Base-by-base conservation (phyloP, 2,329 filamentous ascomycete genomes). In the Phyllachora maydis region DNA sequence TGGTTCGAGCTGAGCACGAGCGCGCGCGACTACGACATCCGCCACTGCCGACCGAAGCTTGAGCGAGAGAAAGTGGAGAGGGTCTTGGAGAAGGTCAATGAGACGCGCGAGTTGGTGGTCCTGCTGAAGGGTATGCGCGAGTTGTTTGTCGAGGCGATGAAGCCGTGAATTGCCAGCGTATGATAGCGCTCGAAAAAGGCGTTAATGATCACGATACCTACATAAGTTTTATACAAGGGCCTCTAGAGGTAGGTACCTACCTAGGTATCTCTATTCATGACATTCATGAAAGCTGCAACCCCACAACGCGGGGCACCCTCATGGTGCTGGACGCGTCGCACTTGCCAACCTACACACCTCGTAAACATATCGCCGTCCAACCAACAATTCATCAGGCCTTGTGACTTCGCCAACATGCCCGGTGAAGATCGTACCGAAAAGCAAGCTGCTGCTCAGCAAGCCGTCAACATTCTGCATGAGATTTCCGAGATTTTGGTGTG, bases 1-100 rank as follows among this genome's bases (percentile, higher is more conserved):
- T 90, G 77, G 71, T 95, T 98, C 42, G 85, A 95, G 52, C 55
- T 98, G 27, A 71, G 75, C 35, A 91, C 77, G 21, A 67, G 69
- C 17, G 68, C 66, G 32, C 59, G 77, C 29, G 83, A 92, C 38
- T 95, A 93, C 47, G 75, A 78, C 32, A 74, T 95, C 18, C 63
- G 70, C 29, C 73, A 78, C 35, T 76, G 73, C 37, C 61, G 75
- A 41, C 88, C 88, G 8, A 85, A 81, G 50, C 52, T 92, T 32
- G 77, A 90, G 41, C 56, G 61, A 30, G 77, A 82, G 31, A 72
- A 71, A 35, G 65, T 88, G 20, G 77, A 88, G 26, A 60, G 62
- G 42, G 71, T 88, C 22, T 46, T 83, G 26, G 77, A 90, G 32
- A 59, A 60, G 40, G 59, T 93, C 28, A 91, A 91, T 40, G 82